phyloP scores from a whole-genome alignment of 176 grass and related monocot species.

The Triticum timopheevii region DNA sequence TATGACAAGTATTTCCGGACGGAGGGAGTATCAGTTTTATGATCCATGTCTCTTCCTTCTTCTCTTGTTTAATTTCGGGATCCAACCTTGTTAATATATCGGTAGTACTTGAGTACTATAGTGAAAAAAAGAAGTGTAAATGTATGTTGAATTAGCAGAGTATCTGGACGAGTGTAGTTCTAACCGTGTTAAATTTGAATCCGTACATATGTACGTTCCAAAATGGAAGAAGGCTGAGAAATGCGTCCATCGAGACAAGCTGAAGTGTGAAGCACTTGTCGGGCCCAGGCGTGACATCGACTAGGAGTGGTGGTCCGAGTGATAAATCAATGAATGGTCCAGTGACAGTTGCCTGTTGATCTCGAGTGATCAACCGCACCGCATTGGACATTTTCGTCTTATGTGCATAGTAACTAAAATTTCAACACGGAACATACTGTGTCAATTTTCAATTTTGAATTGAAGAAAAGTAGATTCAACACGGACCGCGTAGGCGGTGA shows the following conservation, averaged over 20 bases:
- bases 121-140: no score
- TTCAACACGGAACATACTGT: neutral
- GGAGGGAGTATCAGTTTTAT: no score
- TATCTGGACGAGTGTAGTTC: no score
- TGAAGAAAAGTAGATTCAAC: neutral
- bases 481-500: neutral
- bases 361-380: neutral
- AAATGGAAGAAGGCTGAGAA: neutral
- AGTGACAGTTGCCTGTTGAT: slow-evolving; percentile 19
- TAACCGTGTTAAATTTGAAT: no score
- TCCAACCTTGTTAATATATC: no score
- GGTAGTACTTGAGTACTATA: no score
- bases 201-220: no score
- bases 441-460: neutral
- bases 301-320: neutral
- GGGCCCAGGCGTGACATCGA: no score
- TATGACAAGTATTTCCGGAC: no score
- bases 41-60: no score
- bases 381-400: neutral
- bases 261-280: neutral
- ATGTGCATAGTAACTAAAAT: neutral
- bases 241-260: neutral
- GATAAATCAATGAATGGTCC: neutral
- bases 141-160: no score
- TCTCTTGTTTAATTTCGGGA: no score